Evolutionary conservation across 768 basidiomycete genomes (phyloP).

Genomic region (Kwoniella sp.): DNA sequence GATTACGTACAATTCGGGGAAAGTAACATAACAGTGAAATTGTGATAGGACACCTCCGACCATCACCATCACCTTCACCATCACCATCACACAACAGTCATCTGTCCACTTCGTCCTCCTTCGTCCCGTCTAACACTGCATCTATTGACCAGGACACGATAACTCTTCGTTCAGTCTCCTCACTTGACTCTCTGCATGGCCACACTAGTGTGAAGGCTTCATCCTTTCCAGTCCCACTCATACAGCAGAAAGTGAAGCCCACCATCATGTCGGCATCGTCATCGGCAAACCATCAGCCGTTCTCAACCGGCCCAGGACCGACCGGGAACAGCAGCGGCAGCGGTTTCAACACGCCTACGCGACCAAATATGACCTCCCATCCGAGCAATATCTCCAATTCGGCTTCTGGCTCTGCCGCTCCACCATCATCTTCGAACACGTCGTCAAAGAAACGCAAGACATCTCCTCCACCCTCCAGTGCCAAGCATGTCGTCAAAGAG

Average conservation of each 20-base stretch:
- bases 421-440: not conserved
- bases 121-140: too few relatives aligned
- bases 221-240: too few relatives aligned
- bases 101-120: not conserved
- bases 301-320: not conserved
- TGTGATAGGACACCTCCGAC: constrained; percentile 1
- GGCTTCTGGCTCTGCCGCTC: not conserved
- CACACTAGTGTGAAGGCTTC: too few relatives aligned
- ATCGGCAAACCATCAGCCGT: not conserved
- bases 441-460: constrained; percentile 39
- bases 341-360: not conserved
- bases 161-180: too few relatives aligned
- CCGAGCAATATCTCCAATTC: not conserved
- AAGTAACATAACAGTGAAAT: not conserved
- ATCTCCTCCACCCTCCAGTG: constrained; percentile 12
- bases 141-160: too few relatives aligned
- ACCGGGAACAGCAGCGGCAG: not conserved
- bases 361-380: not conserved
- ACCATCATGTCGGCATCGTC: not conserved
- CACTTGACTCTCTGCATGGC: too few relatives aligned
- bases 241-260: too few relatives aligned
- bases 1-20: too few relatives aligned
- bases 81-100: not conserved
- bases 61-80: too few relatives aligned
- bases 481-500: constrained; percentile 19